These are phyloP conservation scores for Calonectria leucothoes DNA, from an alignment of 2,329 filamentous ascomycete genomes.

Conservation along the genomic window DNA sequence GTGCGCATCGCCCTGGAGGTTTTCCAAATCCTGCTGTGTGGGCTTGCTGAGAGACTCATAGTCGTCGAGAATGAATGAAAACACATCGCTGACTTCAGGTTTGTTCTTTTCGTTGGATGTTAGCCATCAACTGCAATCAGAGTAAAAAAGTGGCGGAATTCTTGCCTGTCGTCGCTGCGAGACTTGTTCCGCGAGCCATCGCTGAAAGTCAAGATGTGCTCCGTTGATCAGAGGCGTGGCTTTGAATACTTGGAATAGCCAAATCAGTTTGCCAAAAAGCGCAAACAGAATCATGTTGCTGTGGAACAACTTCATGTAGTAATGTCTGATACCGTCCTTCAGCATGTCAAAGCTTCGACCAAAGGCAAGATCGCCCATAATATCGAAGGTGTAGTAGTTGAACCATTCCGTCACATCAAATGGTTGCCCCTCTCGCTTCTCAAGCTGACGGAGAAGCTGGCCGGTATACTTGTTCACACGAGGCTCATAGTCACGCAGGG, in stretches of 20 bases:
- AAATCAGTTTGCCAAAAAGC: background rate
- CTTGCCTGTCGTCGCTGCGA: background rate
- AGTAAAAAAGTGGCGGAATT: background rate
- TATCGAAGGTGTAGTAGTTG: slow-evolving; percentile 30
- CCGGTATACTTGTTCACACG: slow-evolving; percentile 20
- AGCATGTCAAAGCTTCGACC: slow-evolving; percentile 27
- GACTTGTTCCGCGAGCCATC: background rate
- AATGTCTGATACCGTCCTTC: slow-evolving; percentile 2
- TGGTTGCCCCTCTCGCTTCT: background rate
- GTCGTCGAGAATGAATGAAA: slow-evolving; percentile 15
- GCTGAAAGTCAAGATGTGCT: background rate
- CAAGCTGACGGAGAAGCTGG: slow-evolving; percentile 1
- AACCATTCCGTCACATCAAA: slow-evolving; percentile 18
- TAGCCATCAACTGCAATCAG: background rate
- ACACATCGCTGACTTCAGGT: slow-evolving; percentile 6
- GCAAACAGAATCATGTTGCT: background rate
- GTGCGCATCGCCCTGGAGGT: slow-evolving; percentile 10
- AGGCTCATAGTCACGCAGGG: slow-evolving; percentile 26
- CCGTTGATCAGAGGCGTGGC: background rate
- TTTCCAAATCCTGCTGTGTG: slow-evolving; percentile 2
- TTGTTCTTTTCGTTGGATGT: slow-evolving; percentile 6
- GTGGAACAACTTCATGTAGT: slow-evolving; percentile 11
- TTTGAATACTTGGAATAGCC: background rate
- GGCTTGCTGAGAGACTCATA: slow-evolving; percentile 2
- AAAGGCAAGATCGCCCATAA: slow-evolving; percentile 31